Conservation (phyloP, 352 stramenopile species). For the Phytophthora macrochlamydospora region DNA sequence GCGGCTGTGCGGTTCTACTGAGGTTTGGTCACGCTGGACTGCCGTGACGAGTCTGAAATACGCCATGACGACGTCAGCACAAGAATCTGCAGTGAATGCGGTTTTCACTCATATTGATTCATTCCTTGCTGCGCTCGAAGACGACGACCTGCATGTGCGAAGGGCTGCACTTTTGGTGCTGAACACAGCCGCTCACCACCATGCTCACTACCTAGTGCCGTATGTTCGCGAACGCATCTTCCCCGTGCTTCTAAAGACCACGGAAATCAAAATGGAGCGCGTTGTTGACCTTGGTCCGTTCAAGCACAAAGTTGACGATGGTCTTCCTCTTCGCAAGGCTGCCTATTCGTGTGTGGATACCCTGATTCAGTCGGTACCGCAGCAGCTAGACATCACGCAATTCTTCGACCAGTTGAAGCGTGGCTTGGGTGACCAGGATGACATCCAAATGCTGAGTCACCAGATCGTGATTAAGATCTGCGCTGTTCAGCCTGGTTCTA, state of each 20-base stretch:
- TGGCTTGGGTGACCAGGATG: constrained; percentile 93
- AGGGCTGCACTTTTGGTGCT: constrained; percentile 95
- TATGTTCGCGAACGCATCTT: constrained; percentile 90
- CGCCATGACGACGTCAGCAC: constrained; percentile 51
- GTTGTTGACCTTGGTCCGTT: constrained; percentile 98
- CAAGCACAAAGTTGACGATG: constrained; percentile 97
- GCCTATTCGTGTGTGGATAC: constrained; percentile 96
- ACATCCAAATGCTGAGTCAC: constrained; percentile 97
- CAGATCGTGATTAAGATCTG: constrained; percentile 97
- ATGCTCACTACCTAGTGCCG: constrained; percentile 78
- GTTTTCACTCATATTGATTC: constrained; percentile 82
- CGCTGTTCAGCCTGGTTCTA: constrained; percentile 68
- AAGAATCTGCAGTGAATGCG: constrained; percentile 40
- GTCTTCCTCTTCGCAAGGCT: constrained; percentile 86
- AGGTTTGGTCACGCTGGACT: constrained; percentile 86
- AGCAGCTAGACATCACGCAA: constrained; percentile 90
- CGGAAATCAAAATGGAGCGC: constrained; percentile 95
- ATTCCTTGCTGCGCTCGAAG: constrained; percentile 93
- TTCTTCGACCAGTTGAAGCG: constrained; percentile 95
- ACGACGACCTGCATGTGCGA: constrained; percentile 96
- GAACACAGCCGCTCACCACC: constrained; percentile 96
- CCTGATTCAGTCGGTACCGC: constrained; percentile 93
- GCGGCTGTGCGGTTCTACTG: constrained; percentile 68
- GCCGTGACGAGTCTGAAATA: constrained; percentile 95
- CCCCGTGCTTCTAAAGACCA: constrained; percentile 89